These are phyloP conservation scores for Angomonas ambiguus DNA, from an alignment of 208 protist genomes.

Conservation along the genomic window DNA sequence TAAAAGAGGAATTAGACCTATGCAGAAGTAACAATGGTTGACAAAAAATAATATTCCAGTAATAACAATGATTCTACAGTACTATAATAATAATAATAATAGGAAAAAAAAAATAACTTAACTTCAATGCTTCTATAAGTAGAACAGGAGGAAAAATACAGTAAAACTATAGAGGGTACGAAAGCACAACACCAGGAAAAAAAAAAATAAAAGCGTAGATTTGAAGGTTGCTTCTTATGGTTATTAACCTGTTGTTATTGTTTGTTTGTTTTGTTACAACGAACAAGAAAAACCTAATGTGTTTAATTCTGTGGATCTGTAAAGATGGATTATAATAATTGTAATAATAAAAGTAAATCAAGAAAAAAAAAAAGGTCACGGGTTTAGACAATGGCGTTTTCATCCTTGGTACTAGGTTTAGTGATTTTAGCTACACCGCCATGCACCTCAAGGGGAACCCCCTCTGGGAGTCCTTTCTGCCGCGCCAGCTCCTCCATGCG, in stretches of 20 bases:
- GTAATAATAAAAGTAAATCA: no score
- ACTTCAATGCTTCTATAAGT: no score
- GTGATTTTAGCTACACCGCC: constrained; percentile 7
- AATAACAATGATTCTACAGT: no score
- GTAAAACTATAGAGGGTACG: no score
- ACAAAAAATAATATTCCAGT: no score
- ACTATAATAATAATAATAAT: constrained; percentile 5
- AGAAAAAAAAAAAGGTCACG: background rate
- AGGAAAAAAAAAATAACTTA: background rate
- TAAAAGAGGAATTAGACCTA: no score
- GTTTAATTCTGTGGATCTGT: background rate
- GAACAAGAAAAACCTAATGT: background rate
- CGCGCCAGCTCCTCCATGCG: constrained; percentile 27
- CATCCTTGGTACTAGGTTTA: constrained; percentile 1
- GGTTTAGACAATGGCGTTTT: background rate
- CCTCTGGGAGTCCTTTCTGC: constrained; percentile 2
- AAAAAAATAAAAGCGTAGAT: constrained; percentile 8
- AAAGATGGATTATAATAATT: background rate
- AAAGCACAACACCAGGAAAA: no score
- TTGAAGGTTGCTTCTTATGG: background rate
- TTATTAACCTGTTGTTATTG: constrained; percentile 3
- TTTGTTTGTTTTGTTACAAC: background rate
- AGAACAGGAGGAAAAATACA: background rate
- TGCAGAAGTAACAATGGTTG: no score
- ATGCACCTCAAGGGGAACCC: background rate